Evolutionary conservation across 176 grass and related monocot species (phyloP).

Genomic region (Oryza rufipogon): DNA sequence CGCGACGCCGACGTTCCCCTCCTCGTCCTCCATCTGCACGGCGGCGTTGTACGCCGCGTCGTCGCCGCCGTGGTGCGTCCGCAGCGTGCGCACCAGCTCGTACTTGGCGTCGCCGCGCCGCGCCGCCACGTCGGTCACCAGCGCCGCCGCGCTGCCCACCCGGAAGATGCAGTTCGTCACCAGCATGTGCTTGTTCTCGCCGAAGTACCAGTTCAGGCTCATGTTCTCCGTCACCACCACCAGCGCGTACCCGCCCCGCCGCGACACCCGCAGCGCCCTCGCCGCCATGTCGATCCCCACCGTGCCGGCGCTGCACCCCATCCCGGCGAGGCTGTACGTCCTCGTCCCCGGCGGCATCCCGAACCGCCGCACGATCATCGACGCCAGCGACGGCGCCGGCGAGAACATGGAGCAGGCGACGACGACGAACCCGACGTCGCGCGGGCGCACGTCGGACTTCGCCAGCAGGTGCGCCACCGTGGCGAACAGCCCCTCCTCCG

Average conservation of each 20-base stretch:
- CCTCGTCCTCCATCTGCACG: constrained; percentile 79
- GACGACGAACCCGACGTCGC: constrained; percentile 54
- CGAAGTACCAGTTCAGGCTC: constrained; percentile 92
- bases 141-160: constrained; percentile 63
- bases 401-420: constrained; percentile 83
- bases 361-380: constrained; percentile 61
- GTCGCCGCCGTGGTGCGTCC: constrained; percentile 83
- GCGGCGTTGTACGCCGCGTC: constrained; percentile 64
- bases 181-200: constrained; percentile 88
- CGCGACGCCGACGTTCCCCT: constrained; percentile 70
- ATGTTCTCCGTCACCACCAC: constrained; percentile 88
- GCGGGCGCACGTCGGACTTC: constrained; percentile 54
- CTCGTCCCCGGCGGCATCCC: constrained; percentile 45
- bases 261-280: constrained; percentile 37
- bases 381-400: constrained; percentile 59
- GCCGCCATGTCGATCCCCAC: constrained; percentile 71
- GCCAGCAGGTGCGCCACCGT: constrained; percentile 56
- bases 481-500: constrained; percentile 74
- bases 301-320: constrained; percentile 81
- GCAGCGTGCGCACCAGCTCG: constrained; percentile 77
- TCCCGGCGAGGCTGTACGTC: constrained; percentile 72
- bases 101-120: constrained; percentile 56
- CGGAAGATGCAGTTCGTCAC: constrained; percentile 97
- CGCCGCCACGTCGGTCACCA: constrained; percentile 59
- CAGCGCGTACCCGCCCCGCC: constrained; percentile 55